Evolutionary conservation across 768 basidiomycete genomes (phyloP), one percentile per base, ranked within the genome.

Genomic region (Paxillus rubicundulus): DNA sequence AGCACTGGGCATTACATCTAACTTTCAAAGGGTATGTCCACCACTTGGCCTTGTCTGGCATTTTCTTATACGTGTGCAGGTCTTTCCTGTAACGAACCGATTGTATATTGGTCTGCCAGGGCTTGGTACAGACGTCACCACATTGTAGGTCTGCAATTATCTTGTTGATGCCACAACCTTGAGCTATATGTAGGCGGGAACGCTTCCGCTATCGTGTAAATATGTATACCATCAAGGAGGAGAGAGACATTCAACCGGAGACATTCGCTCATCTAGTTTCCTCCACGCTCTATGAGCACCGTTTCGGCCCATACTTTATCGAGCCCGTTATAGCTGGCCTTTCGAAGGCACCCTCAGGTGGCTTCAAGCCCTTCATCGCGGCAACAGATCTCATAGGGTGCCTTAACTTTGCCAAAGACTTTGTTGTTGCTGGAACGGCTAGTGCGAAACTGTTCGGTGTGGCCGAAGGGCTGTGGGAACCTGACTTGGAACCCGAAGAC

Each of bases 191-290:
- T 8, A 97, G 95, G 53, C 87, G 84, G 60, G 96, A 98, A 71
- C 82, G 84, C 37, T 87, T 98, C 66, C 86, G 97, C 48, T 95
- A 88, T 74, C 82, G 94, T 59, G 88, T 96, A 52, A 99, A 99
- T 77, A 95, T 98, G 92, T 98, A 98, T 74, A 90, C 92, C 30
- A 98, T 99, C 80, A 99, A 99, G 72, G 96, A 99, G 72, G 96
- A 97, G 67, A 84, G 96, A 57, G 87, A 96, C 65, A 97, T 99
- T 63, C 86, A 92, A 60, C 97, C 97, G 40, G 87, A 94, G 76
- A 92, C 93, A 7, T 98, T 98, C 71, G 89, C 93, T 24, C 93
- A 94, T 65, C 86, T 99, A 57, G 88, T 98, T 55, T 92, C 91
- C 39, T 94, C 92, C 47, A 96, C 95, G 18, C 81, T 99, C 14